Evolutionary conservation across 2,329 filamentous ascomycete genomes (phyloP).

Genomic region (Trichophyton equinum): DNA sequence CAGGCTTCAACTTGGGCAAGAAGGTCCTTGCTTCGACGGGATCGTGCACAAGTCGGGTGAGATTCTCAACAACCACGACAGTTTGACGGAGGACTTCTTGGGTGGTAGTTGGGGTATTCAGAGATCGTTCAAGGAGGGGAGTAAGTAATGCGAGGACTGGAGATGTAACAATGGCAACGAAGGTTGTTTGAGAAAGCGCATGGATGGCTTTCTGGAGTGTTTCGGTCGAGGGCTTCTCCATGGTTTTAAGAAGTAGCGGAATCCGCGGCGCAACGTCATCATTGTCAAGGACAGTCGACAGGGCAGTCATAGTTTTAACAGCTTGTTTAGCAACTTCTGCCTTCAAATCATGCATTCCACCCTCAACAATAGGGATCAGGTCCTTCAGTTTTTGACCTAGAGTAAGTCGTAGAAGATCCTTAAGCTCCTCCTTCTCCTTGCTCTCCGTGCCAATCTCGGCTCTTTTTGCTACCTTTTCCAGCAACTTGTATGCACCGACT

Average conservation of each 20-base stretch:
- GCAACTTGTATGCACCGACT: slow-evolving; percentile 68
- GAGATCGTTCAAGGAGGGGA: slow-evolving; percentile 80
- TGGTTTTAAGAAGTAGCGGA: slow-evolving; percentile 81
- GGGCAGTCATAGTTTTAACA: slow-evolving; percentile 78
- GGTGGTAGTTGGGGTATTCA: slow-evolving; percentile 79
- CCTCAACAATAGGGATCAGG: slow-evolving; percentile 20
- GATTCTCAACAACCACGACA: slow-evolving; percentile 90
- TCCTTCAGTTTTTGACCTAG: slow-evolving; percentile 60
- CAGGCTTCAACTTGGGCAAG: slow-evolving; percentile 84
- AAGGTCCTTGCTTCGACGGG: slow-evolving; percentile 91
- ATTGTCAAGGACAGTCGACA: slow-evolving; percentile 84
- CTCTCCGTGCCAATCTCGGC: slow-evolving; percentile 74
- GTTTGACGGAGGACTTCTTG: slow-evolving; percentile 94
- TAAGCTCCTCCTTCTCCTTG: slow-evolving; percentile 72
- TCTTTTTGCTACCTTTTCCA: slow-evolving; percentile 92
- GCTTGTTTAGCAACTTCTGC: slow-evolving; percentile 71
- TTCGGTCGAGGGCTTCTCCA: slow-evolving; percentile 84
- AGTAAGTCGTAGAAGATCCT: slow-evolving; percentile 77
- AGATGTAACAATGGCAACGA: slow-evolving; percentile 89
- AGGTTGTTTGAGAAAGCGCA: slow-evolving; percentile 93
- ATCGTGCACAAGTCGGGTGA: slow-evolving; percentile 95
- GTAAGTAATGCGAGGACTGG: slow-evolving; percentile 90
- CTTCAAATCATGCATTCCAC: slow-evolving; percentile 95
- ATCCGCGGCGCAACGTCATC: slow-evolving; percentile 91
- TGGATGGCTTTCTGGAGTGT: slow-evolving; percentile 92